Evolutionary conservation across 2,329 filamentous ascomycete species (phyloP).

Genomic region (Thelonectria rubi): DNA sequence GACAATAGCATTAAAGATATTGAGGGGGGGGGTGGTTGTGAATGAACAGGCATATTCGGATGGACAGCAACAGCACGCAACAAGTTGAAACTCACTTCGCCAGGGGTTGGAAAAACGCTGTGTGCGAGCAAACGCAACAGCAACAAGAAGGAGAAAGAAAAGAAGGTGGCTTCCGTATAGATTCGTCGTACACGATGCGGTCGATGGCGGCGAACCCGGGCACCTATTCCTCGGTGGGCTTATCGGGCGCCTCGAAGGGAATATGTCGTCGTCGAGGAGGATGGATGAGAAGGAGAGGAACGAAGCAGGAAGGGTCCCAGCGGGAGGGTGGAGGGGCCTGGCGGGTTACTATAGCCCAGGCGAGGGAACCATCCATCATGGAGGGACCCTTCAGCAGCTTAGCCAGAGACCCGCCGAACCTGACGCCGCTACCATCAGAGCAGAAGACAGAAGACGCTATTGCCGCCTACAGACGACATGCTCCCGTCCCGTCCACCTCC

Average conservation of each 20-base stretch:
- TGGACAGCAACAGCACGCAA: slow-evolving; percentile 22
- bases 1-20: slow-evolving; percentile 25
- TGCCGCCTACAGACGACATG: slow-evolving; percentile 8
- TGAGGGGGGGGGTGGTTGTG: slow-evolving; percentile 1
- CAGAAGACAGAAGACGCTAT: slow-evolving; percentile 16
- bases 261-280: slow-evolving; percentile 32
- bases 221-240: slow-evolving; percentile 33
- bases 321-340: slow-evolving; percentile 36
- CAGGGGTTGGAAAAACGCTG: slow-evolving; percentile 23
- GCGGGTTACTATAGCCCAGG: slow-evolving; percentile 40
- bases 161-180: slow-evolving; percentile 15
- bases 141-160: slow-evolving; percentile 26
- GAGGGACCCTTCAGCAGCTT: not conserved
- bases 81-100: slow-evolving; percentile 35
- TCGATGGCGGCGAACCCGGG: slow-evolving; percentile 31
- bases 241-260: slow-evolving; percentile 33
- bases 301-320: slow-evolving; percentile 31
- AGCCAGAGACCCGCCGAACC: slow-evolving; percentile 2
- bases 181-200: slow-evolving; percentile 26
- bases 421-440: slow-evolving; percentile 23
- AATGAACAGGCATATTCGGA: not conserved
- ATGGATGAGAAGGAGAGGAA: slow-evolving; percentile 31
- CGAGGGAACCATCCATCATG: slow-evolving; percentile 13
- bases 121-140: slow-evolving; percentile 31
- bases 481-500: slow-evolving; percentile 19